A percentile compares a stretch with the other conserved stretches of the same genome.
These are phyloP conservation scores for Sideroxylon spinosum DNA, from an alignment of 179 eudicot genomes.

Conservation along the genomic window DNA sequence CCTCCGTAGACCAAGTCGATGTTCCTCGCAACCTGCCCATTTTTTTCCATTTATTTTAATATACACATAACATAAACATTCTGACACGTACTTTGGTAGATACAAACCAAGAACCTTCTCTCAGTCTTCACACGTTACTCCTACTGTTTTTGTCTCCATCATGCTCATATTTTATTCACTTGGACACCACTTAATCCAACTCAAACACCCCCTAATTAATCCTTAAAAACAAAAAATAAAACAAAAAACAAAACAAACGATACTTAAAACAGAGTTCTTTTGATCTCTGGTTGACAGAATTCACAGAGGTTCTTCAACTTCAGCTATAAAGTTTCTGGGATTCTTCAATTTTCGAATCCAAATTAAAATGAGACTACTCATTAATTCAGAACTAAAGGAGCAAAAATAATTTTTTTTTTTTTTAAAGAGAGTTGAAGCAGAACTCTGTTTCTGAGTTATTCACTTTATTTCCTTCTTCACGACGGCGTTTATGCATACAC, in stretches of 20 bases:
- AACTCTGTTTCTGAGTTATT: too few species aligned
- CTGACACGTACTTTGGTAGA: neutral
- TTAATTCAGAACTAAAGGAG: neutral
- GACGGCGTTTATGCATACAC: too few species aligned
- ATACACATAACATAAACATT: neutral
- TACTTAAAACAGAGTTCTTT: slow-evolving; percentile 16
- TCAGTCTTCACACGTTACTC: slow-evolving; percentile 18
- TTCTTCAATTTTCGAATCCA: too few species aligned
- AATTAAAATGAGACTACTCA: too few species aligned
- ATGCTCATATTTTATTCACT: neutral
- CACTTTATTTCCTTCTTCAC: too few species aligned
- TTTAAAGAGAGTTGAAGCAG: neutral
- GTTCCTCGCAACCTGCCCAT: slow-evolving; percentile 46
- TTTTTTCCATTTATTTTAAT: neutral
- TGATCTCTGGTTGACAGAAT: neutral
- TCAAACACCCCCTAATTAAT: too few species aligned
- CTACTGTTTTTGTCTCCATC: neutral
- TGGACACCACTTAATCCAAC: neutral
- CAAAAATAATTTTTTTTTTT: too few species aligned
- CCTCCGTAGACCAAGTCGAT: slow-evolving; percentile 62
- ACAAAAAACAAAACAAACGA: too few species aligned
- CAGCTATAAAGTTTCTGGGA: too few species aligned
- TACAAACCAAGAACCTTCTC: neutral
- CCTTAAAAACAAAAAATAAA: too few species aligned
- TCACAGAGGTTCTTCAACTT: too few species aligned